Evolutionary conservation across 2,329 filamentous ascomycete species (phyloP), one percentile per base, ranked within the genome.

Genomic region (Aspergillus hortae): DNA sequence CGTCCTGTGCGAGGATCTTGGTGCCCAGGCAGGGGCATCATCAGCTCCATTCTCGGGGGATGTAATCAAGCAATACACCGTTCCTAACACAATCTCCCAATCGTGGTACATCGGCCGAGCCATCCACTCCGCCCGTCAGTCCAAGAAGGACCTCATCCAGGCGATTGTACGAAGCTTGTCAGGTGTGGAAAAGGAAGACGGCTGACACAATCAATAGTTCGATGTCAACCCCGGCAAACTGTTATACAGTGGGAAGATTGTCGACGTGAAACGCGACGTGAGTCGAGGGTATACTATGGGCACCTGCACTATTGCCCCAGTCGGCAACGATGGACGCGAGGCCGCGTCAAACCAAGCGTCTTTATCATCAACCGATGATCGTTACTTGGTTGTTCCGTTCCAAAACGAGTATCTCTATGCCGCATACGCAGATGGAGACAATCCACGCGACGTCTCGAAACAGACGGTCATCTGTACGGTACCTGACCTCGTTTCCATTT

Each of bases 211-310:
- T 7, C 1, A 42, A 42, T 9, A 64, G 62, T 62, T 67, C 21
- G 49, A 70, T 62, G 61, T 58, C 15, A 56, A 52, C 2, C 58
- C 61, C 2, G 74, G 70, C 1, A 64, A 67, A 25, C 65, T 75
- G 1, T 60, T 77, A 1, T 77, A 75, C 61, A 74, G 70, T 35
- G 74, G 74, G 23, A 77, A 77, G 54, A 73, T 77, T 35, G 64
- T 76, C 9, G 73, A 74, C 23, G 74, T 77, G 2, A 69, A 72
- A 40, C 66, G 74, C 17, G 60, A 66, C 4, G 55, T 69, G 32
- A 66, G 63, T 52, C 72, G 40, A 54, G 73, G 63, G 60, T 75
- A 70, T 65, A 76, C 57, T 57, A 74, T 67, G 62, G 67, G 67
- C 9, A 53, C 61, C 15, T 65, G 63, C 49, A 57, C 62, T 6